Percentiles rank a stretch among this genome's conserved stretches.
Evolutionary conservation across 179 eudicot species (phyloP).

Genomic region (Gypsophila paniculata): DNA sequence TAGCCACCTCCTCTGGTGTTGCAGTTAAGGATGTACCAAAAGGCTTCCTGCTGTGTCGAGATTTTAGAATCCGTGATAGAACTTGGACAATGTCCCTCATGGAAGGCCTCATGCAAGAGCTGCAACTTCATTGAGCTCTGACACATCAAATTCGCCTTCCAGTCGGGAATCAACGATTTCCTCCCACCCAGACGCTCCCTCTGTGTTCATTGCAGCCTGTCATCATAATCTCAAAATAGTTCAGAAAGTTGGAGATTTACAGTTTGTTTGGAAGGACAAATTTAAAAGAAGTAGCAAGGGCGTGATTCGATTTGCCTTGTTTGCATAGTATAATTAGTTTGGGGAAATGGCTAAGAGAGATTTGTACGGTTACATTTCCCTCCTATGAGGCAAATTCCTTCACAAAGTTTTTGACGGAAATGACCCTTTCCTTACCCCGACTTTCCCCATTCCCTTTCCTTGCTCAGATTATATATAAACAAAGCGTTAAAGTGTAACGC

Average conservation of each 20-base stretch:
- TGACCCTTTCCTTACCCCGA: too few species aligned
- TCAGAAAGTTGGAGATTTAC: background rate
- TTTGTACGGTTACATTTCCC: too few species aligned
- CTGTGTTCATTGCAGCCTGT: conserved; percentile 88
- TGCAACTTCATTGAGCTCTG: conserved; percentile 78
- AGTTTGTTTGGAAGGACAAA: background rate
- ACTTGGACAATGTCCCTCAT: conserved; percentile 91
- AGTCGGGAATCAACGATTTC: conserved; percentile 83
- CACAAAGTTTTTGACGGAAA: too few species aligned
- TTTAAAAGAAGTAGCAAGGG: too few species aligned
- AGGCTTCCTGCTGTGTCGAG: conserved; percentile 46
- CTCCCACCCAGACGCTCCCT: conserved; percentile 89
- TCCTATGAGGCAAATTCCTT: too few species aligned
- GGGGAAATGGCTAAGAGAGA: too few species aligned
- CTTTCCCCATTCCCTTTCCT: too few species aligned
- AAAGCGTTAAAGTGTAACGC: too few species aligned
- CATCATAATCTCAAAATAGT: conserved; percentile 11
- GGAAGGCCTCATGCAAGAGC: conserved; percentile 78
- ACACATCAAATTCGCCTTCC: conserved; percentile 59
- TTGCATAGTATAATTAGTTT: too few species aligned
- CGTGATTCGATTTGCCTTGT: too few species aligned
- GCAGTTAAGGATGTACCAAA: conserved; percentile 41
- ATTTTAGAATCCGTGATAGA: conserved; percentile 51
- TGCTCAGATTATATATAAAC: too few species aligned
- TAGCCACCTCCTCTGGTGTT: conserved; percentile 46